Evolutionary conservation across 1,284 basidiomycete genomes (phyloP).

Genomic region (Gymnopus androsaceus): DNA sequence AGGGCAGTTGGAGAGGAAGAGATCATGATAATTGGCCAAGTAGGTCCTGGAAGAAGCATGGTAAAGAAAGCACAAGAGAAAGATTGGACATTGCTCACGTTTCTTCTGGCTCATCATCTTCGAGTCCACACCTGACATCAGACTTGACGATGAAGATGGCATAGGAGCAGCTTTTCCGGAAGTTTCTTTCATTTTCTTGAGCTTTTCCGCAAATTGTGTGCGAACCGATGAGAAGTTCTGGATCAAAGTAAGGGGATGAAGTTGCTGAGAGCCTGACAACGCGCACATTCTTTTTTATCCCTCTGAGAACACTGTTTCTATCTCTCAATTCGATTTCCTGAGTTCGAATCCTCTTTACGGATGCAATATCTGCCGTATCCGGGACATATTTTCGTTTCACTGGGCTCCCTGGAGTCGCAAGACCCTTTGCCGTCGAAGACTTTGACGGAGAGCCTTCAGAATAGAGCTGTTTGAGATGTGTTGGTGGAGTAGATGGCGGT

Average conservation of each 20-base stretch:
- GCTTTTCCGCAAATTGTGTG: constrained; percentile 62
- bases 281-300: constrained; percentile 73
- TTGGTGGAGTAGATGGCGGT: constrained; percentile 12
- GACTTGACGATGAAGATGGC: constrained; percentile 32
- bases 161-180: constrained; percentile 49
- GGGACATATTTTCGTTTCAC: constrained; percentile 78
- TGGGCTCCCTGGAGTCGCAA: constrained; percentile 47
- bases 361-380: constrained; percentile 76
- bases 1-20: constrained; percentile 94
- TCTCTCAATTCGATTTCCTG: constrained; percentile 77
- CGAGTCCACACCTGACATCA: constrained; percentile 37
- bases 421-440: constrained; percentile 26
- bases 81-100: constrained; percentile 40
- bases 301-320: constrained; percentile 75
- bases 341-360: constrained; percentile 79
- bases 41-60: constrained; percentile 46
- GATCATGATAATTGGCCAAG: constrained; percentile 93
- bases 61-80: neutral
- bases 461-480: constrained; percentile 7
- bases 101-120: constrained; percentile 63
- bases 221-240: constrained; percentile 77
- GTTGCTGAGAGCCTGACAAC: neutral
- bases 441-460: neutral
- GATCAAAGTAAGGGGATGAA: constrained; percentile 2
- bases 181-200: constrained; percentile 74